Percentiles rank a stretch among this genome's conserved stretches.
phyloP scores from a whole-genome alignment of 2,329 filamentous ascomycete genomes.

The Madurella mycetomatis region DNA sequence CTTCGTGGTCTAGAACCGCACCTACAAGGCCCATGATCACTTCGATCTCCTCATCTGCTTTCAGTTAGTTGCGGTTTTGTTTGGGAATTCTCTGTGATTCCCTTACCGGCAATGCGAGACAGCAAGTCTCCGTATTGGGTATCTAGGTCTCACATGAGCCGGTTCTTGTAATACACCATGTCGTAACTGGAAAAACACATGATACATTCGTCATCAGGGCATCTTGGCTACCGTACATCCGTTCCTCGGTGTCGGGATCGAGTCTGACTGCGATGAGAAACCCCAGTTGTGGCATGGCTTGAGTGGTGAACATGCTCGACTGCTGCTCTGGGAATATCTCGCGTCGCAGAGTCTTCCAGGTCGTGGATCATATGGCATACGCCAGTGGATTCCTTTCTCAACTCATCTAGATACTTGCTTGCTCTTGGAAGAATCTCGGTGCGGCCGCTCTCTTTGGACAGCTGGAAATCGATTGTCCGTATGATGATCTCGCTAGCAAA shows the following conservation, averaged over 20 bases:
- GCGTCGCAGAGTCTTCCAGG: constrained; percentile 60
- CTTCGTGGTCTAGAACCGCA: constrained; percentile 64
- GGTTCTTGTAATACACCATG: constrained; percentile 81
- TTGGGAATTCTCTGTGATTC: not conserved
- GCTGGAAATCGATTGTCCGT: constrained; percentile 74
- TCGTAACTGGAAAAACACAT: constrained; percentile 69
- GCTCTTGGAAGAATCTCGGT: constrained; percentile 70
- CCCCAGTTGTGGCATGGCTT: constrained; percentile 85
- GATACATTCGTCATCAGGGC: constrained; percentile 63
- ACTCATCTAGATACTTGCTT: constrained; percentile 67
- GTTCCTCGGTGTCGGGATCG: constrained; percentile 53
- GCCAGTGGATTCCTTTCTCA: constrained; percentile 74
- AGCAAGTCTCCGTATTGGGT: constrained; percentile 79
- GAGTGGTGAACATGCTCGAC: constrained; percentile 57
- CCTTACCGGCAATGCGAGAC: constrained; percentile 70
- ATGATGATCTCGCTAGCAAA: constrained; percentile 67
- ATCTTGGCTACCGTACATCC: constrained; percentile 59
- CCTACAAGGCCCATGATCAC: constrained; percentile 75
- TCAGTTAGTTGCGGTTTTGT: not conserved
- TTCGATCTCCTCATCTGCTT: constrained; percentile 77
- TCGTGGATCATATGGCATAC: constrained; percentile 68
- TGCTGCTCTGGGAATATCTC: constrained; percentile 57
- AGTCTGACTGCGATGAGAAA: constrained; percentile 75
- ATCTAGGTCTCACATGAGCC: constrained; percentile 75
- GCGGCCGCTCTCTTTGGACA: constrained; percentile 65